Percentiles rank a stretch among this genome's conserved stretches.
These are phyloP conservation scores for Colletotrichum eremochloae DNA, from an alignment of 2,329 filamentous ascomycete species.

Conservation along the genomic window DNA sequence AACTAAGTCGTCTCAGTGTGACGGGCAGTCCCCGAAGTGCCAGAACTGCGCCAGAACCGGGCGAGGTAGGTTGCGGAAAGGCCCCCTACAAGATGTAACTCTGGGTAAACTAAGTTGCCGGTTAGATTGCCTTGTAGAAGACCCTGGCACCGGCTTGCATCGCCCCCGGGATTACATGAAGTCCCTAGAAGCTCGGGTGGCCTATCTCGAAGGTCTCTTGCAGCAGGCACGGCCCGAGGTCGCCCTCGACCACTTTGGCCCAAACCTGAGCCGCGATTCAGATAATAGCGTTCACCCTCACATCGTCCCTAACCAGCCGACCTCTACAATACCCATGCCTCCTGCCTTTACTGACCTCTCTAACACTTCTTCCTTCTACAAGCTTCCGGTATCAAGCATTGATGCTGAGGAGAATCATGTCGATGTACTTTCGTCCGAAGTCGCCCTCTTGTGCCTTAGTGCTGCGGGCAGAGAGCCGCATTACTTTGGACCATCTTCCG, in stretches of 20 bases:
- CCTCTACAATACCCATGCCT: slow-evolving; percentile 4
- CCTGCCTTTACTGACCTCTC: neutral
- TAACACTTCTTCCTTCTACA: neutral
- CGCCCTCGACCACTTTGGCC: slow-evolving; percentile 43
- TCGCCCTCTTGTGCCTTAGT: slow-evolving; percentile 50
- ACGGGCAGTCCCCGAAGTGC: slow-evolving; percentile 47
- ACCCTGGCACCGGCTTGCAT: slow-evolving; percentile 52
- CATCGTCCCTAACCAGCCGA: neutral
- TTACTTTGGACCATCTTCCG: slow-evolving; percentile 54
- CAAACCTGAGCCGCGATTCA: neutral
- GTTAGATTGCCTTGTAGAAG: slow-evolving; percentile 52
- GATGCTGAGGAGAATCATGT: slow-evolving; percentile 33
- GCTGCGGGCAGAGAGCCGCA: slow-evolving; percentile 53
- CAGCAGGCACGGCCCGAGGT: slow-evolving; percentile 47
- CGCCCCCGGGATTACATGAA: slow-evolving; percentile 51
- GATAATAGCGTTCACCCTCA: neutral
- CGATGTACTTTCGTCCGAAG: slow-evolving; percentile 47
- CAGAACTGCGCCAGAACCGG: slow-evolving; percentile 45
- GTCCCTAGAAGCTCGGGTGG: slow-evolving; percentile 47
- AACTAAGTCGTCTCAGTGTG: slow-evolving; percentile 40
- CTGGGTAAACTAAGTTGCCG: neutral
- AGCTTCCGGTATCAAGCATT: slow-evolving; percentile 13
- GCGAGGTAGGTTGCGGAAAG: neutral
- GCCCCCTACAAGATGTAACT: neutral
- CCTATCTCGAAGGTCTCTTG: slow-evolving; percentile 49